Conservation (phyloP, 306 rosid species). For the Spatholobus suberectus region DNA sequence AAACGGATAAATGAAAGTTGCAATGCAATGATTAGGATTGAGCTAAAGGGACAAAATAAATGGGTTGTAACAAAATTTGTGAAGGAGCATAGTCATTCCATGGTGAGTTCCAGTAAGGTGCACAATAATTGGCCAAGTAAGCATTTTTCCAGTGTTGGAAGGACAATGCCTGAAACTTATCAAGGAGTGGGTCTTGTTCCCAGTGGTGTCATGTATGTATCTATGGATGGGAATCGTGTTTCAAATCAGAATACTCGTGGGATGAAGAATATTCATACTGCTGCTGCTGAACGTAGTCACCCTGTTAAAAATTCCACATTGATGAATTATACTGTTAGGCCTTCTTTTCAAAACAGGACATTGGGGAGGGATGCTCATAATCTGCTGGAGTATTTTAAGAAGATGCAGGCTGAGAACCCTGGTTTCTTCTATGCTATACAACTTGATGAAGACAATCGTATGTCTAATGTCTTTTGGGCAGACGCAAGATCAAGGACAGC, state of each 20-base stretch:
- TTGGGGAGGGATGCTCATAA: slow-evolving; percentile 90
- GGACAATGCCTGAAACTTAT: slow-evolving; percentile 68
- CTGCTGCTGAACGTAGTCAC: slow-evolving; percentile 53
- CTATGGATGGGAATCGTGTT: slow-evolving; percentile 71
- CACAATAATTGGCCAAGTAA: slow-evolving; percentile 70
- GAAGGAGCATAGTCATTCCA: slow-evolving; percentile 83
- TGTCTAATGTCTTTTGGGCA: slow-evolving; percentile 90
- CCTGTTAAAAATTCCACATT: slow-evolving; percentile 53
- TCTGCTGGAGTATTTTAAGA: slow-evolving; percentile 90
- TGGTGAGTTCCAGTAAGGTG: slow-evolving; percentile 54
- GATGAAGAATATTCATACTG: slow-evolving; percentile 51
- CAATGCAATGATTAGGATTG: slow-evolving; percentile 78
- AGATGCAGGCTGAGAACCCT: slow-evolving; percentile 97
- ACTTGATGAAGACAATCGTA: slow-evolving; percentile 86
- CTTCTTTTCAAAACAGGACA: slow-evolving; percentile 65
- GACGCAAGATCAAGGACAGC: slow-evolving; percentile 90
- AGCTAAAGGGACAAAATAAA: slow-evolving; percentile 63
- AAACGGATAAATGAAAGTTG: slow-evolving; percentile 67
- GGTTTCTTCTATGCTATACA: slow-evolving; percentile 97
- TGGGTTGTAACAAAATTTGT: slow-evolving; percentile 82
- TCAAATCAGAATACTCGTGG: slow-evolving; percentile 60
- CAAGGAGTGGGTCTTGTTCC: slow-evolving; percentile 83
- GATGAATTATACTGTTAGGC: slow-evolving; percentile 57
- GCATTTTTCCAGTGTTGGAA: slow-evolving; percentile 85
- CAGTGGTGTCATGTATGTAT: slow-evolving; percentile 87